Evolutionary conservation across 176 grass and related monocot genomes (phyloP), one percentile per base, ranked within the genome.

Genomic region (Raddia guianensis): DNA sequence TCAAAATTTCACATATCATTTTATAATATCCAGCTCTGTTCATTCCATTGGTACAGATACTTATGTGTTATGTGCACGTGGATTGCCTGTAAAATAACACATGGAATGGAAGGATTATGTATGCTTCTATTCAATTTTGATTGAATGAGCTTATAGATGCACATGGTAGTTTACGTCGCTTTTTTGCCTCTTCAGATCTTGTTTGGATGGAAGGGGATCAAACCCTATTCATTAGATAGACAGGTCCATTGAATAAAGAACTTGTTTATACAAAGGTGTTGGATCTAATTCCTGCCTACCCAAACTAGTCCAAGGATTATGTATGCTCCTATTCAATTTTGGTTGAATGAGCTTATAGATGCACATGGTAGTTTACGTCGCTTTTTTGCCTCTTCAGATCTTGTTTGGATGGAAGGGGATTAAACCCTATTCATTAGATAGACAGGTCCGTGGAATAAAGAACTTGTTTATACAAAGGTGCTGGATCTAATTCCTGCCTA

Each of bases 21-120:
- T 52, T 16, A 19, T 27, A 57, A 61, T 58, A 12, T 46, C 20
- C 16, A 78, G 12, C 34, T 47, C 60, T 27, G 40, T 81, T 86
- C 9, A 52, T 56, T 37, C 7, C 18, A 0, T 16, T 8, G 8
- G 5, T 14, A 64, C 19, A 5, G 8, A 54, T 51, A 27, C 27
- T 27, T 27, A 27, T 27, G 27, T 27, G 27, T 27, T 27, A 27
- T 27, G 27, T 27, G 27, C 27, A 27, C 27, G 27, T 27, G 27
- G 27, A 27, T 27, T 27, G 27, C 27, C 27, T 27, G 27, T 27
- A 27, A 27, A 27, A 27, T 27, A 27, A 27, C 27, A 27, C 27
- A 27, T 27, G 27, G 27, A 27, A 27, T 27, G 27, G 27, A 27
- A 34, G 8, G 34, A 75, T 76, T 45, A 32, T 54, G 10, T 50